Conservation (phyloP, 257 asterid genomes). For the Fraxinus excelsior region DNA sequence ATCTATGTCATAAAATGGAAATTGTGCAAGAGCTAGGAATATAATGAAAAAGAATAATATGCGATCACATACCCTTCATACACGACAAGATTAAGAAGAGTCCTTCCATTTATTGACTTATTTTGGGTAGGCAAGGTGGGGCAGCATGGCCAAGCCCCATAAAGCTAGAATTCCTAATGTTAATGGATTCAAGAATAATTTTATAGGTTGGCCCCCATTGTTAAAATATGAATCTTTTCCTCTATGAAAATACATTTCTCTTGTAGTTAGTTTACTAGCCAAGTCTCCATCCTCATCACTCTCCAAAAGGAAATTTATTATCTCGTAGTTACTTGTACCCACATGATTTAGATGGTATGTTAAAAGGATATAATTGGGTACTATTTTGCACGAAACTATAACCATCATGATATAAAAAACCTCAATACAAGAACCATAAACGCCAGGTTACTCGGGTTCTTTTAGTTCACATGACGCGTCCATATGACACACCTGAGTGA, state of each 20-base stretch:
- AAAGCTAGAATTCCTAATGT: neutral
- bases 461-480: neutral
- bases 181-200: neutral
- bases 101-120: neutral
- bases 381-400: neutral
- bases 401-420: neutral
- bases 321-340: neutral
- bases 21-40: neutral
- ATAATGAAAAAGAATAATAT: neutral
- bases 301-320: slow-evolving; percentile 1
- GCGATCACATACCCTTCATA: neutral
- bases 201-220: neutral
- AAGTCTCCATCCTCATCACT: neutral
- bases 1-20: neutral
- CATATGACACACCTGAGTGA: neutral
- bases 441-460: neutral
- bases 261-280: neutral
- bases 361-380: neutral
- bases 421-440: neutral
- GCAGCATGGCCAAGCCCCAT: neutral
- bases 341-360: neutral
- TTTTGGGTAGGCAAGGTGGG: neutral
- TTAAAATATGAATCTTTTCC: neutral
- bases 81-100: neutral
- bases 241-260: no score